Conservation (phyloP, 2,329 filamentous ascomycete species). For the Hypocreales sp. region DNA sequence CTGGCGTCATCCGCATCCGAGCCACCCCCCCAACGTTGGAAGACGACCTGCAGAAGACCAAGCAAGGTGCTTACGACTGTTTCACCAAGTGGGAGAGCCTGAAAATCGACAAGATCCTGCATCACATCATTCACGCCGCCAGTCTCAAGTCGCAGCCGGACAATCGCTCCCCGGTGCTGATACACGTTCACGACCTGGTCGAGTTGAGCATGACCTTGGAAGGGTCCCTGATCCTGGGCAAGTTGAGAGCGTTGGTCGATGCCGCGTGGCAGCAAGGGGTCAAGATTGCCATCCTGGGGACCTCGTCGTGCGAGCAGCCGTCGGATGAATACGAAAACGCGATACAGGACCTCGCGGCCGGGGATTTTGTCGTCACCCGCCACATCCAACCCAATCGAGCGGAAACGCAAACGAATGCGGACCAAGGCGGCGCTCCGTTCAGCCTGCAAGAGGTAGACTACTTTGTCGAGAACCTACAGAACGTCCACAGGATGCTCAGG, state of each 20-base stretch:
- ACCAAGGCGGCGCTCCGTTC: constrained; percentile 1
- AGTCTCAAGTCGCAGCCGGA: constrained; percentile 17
- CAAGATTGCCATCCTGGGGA: constrained; percentile 66
- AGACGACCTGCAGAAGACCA: constrained; percentile 27
- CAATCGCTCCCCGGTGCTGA: constrained; percentile 40
- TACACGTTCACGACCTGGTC: constrained; percentile 69
- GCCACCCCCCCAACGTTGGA: constrained; percentile 16
- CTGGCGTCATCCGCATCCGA: constrained; percentile 14
- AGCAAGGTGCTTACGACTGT: constrained; percentile 19
- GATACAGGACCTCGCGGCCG: constrained; percentile 21
- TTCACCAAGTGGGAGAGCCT: constrained; percentile 42
- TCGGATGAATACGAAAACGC: constrained; percentile 25
- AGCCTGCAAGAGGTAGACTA: constrained; percentile 21
- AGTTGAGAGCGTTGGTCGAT: constrained; percentile 57
- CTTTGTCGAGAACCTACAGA: constrained; percentile 28
- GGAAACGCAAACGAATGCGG: constrained; percentile 4
- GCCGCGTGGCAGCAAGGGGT: constrained; percentile 55
- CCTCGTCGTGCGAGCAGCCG: constrained; percentile 42
- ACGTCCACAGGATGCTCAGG: constrained; percentile 29
- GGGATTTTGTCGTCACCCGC: constrained; percentile 24
- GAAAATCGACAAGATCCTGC: constrained; percentile 42
- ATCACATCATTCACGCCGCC: constrained; percentile 36
- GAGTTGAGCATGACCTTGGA: constrained; percentile 57
- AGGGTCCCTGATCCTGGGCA: constrained; percentile 52
- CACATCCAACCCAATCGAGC: constrained; percentile 16